Base-by-base conservation (phyloP, 257 asterid genomes). In the Nicotiana benthamiana region DNA sequence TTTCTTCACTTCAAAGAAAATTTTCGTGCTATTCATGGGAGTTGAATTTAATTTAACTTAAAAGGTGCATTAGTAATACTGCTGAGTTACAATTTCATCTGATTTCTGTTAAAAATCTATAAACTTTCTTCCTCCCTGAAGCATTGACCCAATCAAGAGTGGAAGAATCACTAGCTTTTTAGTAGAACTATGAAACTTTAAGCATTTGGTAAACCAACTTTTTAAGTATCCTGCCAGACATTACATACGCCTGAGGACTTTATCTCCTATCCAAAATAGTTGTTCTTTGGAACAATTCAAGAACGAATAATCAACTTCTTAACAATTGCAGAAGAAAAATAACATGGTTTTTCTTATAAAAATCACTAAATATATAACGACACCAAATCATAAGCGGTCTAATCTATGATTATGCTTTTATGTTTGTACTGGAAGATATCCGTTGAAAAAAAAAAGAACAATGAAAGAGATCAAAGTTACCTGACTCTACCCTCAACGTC, bases 401-500 rank as follows among this genome's bases (percentile, higher is more conserved):
- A 34, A 66, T 66, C 75, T 32, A 30, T 65, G 2, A n/a, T 66
- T 32, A 18, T 34, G 17, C 36, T 46, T 72, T 46, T 22, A 32
- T 70, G 5, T 70, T 43, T n/a, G 30, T 12, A 36, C 2, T 28
- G 56, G 32, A 68, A 68, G 17, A 70, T 22, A 72, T 12, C 40
- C 8, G 0, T 22, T 72, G 1, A 72, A 9, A 1, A 46, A 1
- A 46, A 22, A 46, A 7, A 46, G 40, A 72, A 24, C 60, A 46
- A 46, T 0, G 22, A 24, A 72, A 72, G 43, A 72, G 22, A 72
- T 46, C 24, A 36, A 77, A 36, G 74, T 77, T 20, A 77, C 81
- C 81, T 59, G 72, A 77, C 40, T 77, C 81, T 77, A 62, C 56
- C 56, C 36, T 77, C 70, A 1, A 30, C 36, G 59, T 36, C 59